Evolutionary conservation across 1,284 basidiomycete genomes (phyloP).

Genomic region (Cutaneotrichosporon mucoides): DNA sequence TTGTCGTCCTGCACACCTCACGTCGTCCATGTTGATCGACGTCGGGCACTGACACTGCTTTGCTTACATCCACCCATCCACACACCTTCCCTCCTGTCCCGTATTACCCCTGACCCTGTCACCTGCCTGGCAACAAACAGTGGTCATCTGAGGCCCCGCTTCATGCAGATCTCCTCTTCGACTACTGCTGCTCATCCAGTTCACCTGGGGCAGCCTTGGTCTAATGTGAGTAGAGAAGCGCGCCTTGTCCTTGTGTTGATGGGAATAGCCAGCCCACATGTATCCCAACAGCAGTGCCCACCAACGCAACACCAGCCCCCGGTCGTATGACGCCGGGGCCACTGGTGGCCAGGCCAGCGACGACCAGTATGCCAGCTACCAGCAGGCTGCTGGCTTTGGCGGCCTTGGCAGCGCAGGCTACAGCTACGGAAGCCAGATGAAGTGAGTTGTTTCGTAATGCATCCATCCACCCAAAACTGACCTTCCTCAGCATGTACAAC

Average conservation of each 20-base stretch:
- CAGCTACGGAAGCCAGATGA: conserved; percentile 21
- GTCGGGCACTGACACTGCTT: background rate
- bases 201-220: conserved; percentile 27
- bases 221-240: conserved; percentile 7
- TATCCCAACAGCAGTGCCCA: conserved; percentile 23
- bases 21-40: background rate
- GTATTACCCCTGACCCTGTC: conserved; percentile 1
- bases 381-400: conserved; percentile 16
- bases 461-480: background rate
- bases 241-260: conserved; percentile 22
- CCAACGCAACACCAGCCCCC: conserved; percentile 33
- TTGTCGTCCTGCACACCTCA: conserved; percentile 1
- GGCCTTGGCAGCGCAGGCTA: conserved; percentile 25
- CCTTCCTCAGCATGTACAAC: conserved; percentile 20
- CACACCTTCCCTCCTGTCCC: background rate
- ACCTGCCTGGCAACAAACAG: conserved; percentile 4
- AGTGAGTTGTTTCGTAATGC: conserved; percentile 18
- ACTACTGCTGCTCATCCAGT: conserved; percentile 18
- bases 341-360: conserved; percentile 24
- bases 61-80: background rate
- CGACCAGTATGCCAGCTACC: conserved; percentile 21
- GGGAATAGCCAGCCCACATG: conserved; percentile 20
- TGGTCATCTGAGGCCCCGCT: conserved; percentile 4
- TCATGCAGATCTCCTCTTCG: conserved; percentile 30
- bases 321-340: conserved; percentile 21